Conservation (phyloP, 2,329 filamentous ascomycete genomes). For the Nigrospora oryzae region DNA sequence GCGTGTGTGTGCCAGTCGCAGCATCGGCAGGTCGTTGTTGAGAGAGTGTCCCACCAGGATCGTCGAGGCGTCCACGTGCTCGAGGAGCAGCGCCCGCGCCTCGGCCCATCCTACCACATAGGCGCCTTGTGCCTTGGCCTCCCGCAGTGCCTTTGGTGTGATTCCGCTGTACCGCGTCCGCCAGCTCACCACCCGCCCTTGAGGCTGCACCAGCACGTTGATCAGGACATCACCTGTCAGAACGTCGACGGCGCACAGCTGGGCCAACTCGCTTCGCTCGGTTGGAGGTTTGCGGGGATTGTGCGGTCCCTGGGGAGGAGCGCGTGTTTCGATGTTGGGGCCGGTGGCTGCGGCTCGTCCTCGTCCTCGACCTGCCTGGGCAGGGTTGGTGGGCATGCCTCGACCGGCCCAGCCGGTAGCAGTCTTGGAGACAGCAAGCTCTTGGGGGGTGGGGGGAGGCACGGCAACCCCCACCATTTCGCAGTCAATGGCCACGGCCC, state of each 20-base stretch:
- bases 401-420: too few relatives aligned
- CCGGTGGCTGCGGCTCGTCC: not conserved
- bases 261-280: slow-evolving; percentile 11
- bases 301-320: not conserved
- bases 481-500: slow-evolving; percentile 35
- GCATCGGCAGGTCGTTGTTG: slow-evolving; percentile 31
- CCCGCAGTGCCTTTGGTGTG: slow-evolving; percentile 14
- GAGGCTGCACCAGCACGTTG: slow-evolving; percentile 30
- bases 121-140: slow-evolving; percentile 18
- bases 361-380: not conserved
- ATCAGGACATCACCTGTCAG: slow-evolving; percentile 36
- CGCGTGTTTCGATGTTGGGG: not conserved
- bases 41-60: slow-evolving; percentile 40
- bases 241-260: slow-evolving; percentile 28
- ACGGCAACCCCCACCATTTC: slow-evolving; percentile 35
- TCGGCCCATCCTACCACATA: slow-evolving; percentile 28
- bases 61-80: slow-evolving; percentile 30
- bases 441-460: not conserved
- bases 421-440: too few relatives aligned
- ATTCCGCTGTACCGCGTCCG: slow-evolving; percentile 31
- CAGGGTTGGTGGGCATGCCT: too few relatives aligned
- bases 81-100: slow-evolving; percentile 32
- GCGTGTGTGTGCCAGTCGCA: slow-evolving; percentile 30
- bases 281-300: not conserved
- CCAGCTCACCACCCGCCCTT: slow-evolving; percentile 17